phyloP scores from a whole-genome alignment of 768 basidiomycete genomes.

The Lactifluus rugatus region DNA sequence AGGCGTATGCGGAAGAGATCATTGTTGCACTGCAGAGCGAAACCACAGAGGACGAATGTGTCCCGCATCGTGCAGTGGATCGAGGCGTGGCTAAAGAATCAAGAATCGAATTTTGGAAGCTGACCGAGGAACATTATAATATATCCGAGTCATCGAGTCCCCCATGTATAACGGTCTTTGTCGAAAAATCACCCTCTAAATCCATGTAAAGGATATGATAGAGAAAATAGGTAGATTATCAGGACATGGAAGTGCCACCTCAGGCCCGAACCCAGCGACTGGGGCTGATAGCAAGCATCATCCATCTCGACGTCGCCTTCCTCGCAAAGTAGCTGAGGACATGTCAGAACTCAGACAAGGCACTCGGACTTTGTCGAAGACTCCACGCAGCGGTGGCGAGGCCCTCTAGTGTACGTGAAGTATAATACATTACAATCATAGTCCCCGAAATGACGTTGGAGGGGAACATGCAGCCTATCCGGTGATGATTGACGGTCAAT shows the following conservation, averaged over 20 bases:
- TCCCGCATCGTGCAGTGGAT: conserved; percentile 85
- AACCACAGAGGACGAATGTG: conserved; percentile 73
- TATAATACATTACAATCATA: too few relatives aligned
- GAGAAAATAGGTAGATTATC: not conserved
- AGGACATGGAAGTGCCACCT: not conserved
- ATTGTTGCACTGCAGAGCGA: conserved; percentile 80
- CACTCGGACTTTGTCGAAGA: too few relatives aligned
- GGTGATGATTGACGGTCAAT: too few relatives aligned
- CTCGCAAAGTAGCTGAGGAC: too few relatives aligned
- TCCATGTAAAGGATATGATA: not conserved
- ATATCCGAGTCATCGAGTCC: too few relatives aligned
- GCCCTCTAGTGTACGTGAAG: too few relatives aligned
- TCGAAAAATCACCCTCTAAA: not conserved
- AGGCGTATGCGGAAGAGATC: conserved; percentile 78
- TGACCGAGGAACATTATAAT: conserved; percentile 4
- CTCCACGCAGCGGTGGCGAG: too few relatives aligned
- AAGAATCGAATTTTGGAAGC: conserved; percentile 8
- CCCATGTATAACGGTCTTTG: not conserved
- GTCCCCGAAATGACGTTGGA: too few relatives aligned
- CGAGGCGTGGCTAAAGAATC: conserved; percentile 48
- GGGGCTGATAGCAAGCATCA: conserved; percentile 20
- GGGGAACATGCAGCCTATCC: too few relatives aligned
- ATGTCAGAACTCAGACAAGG: too few relatives aligned
- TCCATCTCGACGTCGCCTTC: conserved; percentile 39
- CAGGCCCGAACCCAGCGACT: too few relatives aligned